Conservation (phyloP, 768 basidiomycete species). For the Russula sp. region DNA sequence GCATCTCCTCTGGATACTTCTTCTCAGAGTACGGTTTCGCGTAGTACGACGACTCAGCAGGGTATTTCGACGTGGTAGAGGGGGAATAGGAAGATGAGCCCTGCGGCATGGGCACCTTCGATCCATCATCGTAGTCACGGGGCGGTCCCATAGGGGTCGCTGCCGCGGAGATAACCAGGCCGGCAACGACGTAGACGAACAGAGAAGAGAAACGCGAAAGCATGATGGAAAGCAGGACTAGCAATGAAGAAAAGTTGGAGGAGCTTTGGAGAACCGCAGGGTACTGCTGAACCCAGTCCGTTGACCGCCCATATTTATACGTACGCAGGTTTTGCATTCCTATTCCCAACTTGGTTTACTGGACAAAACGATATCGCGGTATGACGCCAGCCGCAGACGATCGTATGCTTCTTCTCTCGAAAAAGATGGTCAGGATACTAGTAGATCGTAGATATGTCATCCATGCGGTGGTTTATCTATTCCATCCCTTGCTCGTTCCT, state of each 20-base stretch:
- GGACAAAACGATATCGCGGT: background rate
- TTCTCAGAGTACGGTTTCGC: background rate
- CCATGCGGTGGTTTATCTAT: background rate
- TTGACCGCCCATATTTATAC: slow-evolving; percentile 5
- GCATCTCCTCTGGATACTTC: background rate
- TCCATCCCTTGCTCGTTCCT: background rate
- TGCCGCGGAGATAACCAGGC: slow-evolving; percentile 17
- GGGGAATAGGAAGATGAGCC: slow-evolving; percentile 1
- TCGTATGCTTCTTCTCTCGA: background rate
- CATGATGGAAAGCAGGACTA: slow-evolving; percentile 17
- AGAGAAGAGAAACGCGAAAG: slow-evolving; percentile 19
- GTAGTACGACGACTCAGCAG: background rate
- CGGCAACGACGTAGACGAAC: slow-evolving; percentile 14
- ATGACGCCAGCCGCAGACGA: background rate
- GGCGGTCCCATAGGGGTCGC: slow-evolving; percentile 11
- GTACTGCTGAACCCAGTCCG: background rate
- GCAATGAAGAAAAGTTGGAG: background rate
- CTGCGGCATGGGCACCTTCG: background rate
- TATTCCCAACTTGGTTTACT: background rate
- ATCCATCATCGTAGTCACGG: background rate
- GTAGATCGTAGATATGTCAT: background rate
- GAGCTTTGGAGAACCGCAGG: slow-evolving; percentile 10
- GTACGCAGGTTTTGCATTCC: slow-evolving; percentile 1
- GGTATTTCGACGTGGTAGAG: background rate
- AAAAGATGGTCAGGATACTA: background rate